These are phyloP conservation scores for Linnemannia exigua DNA, from an alignment of 192 early-diverging fungal genomes.

Conservation along the genomic window DNA sequence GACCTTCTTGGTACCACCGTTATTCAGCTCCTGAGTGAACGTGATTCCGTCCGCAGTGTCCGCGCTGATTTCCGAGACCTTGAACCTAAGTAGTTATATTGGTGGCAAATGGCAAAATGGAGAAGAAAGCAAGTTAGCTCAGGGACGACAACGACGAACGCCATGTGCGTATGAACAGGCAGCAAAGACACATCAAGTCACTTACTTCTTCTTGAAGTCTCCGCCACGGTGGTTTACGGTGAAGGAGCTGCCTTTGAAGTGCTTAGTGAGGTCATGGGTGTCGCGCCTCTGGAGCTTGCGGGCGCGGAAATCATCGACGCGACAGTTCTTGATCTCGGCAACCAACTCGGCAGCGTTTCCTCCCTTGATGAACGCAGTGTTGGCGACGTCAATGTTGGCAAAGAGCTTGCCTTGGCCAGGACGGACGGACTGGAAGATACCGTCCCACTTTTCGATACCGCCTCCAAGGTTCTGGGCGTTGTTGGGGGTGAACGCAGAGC, in stretches of 20 bases:
- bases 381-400: slow-evolving; percentile 69
- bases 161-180: not conserved
- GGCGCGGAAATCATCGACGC: slow-evolving; percentile 51
- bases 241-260: slow-evolving; percentile 60
- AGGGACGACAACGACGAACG: too few species aligned
- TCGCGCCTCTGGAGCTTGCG: not conserved
- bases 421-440: slow-evolving; percentile 84
- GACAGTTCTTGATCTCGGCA: slow-evolving; percentile 32
- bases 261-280: slow-evolving; percentile 1
- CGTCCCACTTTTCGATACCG: slow-evolving; percentile 89
- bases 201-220: slow-evolving; percentile 51
- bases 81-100: slow-evolving; percentile 61
- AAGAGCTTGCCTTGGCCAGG: slow-evolving; percentile 72
- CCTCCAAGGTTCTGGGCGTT: slow-evolving; percentile 60
- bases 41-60: slow-evolving; percentile 73
- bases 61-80: slow-evolving; percentile 71
- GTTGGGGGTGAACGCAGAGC: slow-evolving; percentile 31
- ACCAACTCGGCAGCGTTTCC: slow-evolving; percentile 74
- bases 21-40: slow-evolving; percentile 70
- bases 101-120: not conserved
- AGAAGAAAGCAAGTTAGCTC: not conserved
- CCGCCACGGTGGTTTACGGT: slow-evolving; percentile 68
- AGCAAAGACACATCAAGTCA: not conserved
- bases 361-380: slow-evolving; percentile 66
- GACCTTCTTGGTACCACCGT: slow-evolving; percentile 56